Percentiles rank a stretch among this genome's conserved stretches.
Evolutionary conservation across 2,329 filamentous ascomycete genomes (phyloP).

Genomic region (Calonectria crousiana): DNA sequence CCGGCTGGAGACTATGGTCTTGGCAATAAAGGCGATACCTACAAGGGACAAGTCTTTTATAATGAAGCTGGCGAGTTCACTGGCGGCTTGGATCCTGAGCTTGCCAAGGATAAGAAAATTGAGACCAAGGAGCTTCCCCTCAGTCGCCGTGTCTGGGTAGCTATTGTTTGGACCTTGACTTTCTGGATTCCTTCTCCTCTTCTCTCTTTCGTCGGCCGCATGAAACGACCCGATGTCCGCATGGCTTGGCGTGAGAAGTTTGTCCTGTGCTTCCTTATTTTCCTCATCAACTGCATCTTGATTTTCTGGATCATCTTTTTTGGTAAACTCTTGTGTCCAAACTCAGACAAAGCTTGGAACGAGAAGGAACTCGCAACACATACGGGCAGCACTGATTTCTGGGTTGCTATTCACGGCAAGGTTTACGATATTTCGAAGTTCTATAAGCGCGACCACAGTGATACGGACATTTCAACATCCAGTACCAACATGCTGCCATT

Average conservation of each 20-base stretch:
- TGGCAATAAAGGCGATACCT: constrained; percentile 85
- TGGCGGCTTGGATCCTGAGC: constrained; percentile 79
- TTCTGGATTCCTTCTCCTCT: constrained; percentile 94
- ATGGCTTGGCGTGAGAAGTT: constrained; percentile 98
- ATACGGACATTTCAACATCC: constrained; percentile 71
- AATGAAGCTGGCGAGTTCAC: constrained; percentile 76
- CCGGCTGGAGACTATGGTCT: constrained; percentile 87
- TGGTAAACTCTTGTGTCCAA: constrained; percentile 87
- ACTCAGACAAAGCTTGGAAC: constrained; percentile 91
- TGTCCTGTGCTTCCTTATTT: constrained; percentile 83
- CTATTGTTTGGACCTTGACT: constrained; percentile 85
- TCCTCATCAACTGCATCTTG: constrained; percentile 82
- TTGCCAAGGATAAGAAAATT: constrained; percentile 81
- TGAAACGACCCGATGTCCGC: constrained; percentile 96
- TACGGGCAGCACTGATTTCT: constrained; percentile 81
- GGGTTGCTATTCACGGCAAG: constrained; percentile 85
- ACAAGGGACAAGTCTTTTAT: constrained; percentile 81
- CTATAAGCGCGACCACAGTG: constrained; percentile 87
- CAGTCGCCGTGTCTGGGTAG: constrained; percentile 82
- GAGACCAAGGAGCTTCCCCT: constrained; percentile 75
- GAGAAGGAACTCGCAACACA: constrained; percentile 77
- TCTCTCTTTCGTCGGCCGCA: constrained; percentile 85
- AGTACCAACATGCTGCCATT: constrained; percentile 79
- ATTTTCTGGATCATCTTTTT: constrained; percentile 95
- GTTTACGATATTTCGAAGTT: constrained; percentile 96